Evolutionary conservation across 768 basidiomycete species (phyloP), one percentile per base, ranked within the genome.

Genomic region (Collybia sp.): DNA sequence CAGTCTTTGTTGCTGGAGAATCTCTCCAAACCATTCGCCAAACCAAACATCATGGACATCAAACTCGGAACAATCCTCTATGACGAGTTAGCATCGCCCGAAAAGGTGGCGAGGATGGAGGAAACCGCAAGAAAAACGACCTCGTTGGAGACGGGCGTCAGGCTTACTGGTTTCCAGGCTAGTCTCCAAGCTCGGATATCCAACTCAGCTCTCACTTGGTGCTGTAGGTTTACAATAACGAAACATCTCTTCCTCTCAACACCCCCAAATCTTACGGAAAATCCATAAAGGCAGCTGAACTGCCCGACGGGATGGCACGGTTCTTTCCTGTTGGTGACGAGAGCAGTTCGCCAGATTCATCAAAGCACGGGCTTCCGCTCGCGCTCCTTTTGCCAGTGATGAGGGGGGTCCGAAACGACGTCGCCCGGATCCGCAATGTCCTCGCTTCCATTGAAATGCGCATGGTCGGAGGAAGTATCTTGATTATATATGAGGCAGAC

Each of bases 11-110:
- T 95, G 25, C 66, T 99, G 2, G 85, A 94, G 67, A 97, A 99
- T 62, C 67, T 93, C 11, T 66, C 86, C 2, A 64, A 84, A 53
- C 58, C 73, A 1, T 97, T 93, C 69, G 55, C 65, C 31, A 85
- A 82, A 59, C 94, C 94, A 5, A 92, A 88, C 53, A 77, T 96
- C 47, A 71, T 97, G 20, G 95, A 99, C 61, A 74, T 93, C 60
- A 99, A 98, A 64, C 85, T 98, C 12, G 96, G 96, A 1, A 94
- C 87, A 0, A 71, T 86, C 1, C 75, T 98, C n/a, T 89, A 88
- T 51, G 92, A 89, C 42, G 77, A 83, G 16, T 58, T 60, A 10
- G 75, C 86, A 4, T 62, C 75, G 0, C 72, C 77, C 2, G 89
- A 88, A 47, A 99, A 99, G 68, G 73, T 77, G 48, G 75, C 67